Percentiles rank a stretch among this genome's conserved stretches.
Conservation (phyloP, 176 grass and related monocot species). For the Oryza nivara region DNA sequence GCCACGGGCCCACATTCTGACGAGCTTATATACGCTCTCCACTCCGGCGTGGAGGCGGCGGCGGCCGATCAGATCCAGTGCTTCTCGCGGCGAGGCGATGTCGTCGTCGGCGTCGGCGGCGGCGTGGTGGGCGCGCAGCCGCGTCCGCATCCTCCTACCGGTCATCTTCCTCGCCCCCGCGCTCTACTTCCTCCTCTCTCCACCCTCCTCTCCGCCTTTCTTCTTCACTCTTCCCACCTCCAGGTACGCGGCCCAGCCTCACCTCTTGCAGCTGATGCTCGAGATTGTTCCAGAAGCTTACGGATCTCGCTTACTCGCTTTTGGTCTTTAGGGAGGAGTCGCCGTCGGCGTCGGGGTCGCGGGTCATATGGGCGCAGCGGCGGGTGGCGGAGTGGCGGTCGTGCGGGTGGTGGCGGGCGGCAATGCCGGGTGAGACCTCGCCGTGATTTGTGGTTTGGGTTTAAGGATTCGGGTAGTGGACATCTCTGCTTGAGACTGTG, state of each 20-base stretch:
- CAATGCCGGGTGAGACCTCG: constrained; percentile 39
- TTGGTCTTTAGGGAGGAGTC: constrained; percentile 13
- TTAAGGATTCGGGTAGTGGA: neutral
- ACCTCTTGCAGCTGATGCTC: neutral
- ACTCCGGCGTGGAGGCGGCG: neutral
- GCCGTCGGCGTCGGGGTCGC: neutral
- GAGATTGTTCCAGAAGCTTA: constrained; percentile 13
- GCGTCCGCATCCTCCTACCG: constrained; percentile 45
- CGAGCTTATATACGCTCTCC: neutral
- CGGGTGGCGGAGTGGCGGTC: constrained; percentile 67
- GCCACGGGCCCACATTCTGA: neutral
- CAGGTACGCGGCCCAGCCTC: constrained; percentile 43
- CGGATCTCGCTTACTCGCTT: neutral
- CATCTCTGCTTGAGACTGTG: neutral
- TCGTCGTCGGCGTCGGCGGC: constrained; percentile 29
- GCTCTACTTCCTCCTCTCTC: constrained; percentile 43
- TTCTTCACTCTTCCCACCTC: constrained; percentile 45
- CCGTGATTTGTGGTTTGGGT: neutral
- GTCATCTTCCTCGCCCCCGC: constrained; percentile 40
- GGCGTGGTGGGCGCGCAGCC: constrained; percentile 45
- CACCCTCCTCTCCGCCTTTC: constrained; percentile 36
- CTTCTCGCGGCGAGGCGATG: constrained; percentile 31
- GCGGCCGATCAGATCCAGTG: constrained; percentile 41
- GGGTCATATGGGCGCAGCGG: constrained; percentile 62
- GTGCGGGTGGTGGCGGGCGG: constrained; percentile 69